Evolutionary conservation across 2,329 filamentous ascomycete genomes (phyloP), one percentile per base, ranked within the genome.

Genomic region (Monosporascus cannonballus): DNA sequence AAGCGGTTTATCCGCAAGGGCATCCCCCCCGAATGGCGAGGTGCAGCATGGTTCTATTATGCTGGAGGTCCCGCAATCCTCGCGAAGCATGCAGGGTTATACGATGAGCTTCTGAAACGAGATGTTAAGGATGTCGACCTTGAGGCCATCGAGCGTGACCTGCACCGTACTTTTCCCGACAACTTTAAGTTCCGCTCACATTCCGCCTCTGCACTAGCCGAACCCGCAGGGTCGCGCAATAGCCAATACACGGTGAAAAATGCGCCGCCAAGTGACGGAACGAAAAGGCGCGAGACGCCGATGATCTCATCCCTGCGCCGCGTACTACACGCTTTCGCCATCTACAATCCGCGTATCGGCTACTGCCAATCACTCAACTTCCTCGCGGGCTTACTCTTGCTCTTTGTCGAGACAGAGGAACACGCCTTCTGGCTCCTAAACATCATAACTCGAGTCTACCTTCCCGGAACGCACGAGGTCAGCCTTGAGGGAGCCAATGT

Each of bases 281-380:
- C 30, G 9, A 34, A 54, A 53, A 62, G 67, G 45, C 59, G 73
- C 3, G 91, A 96, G 71, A 90, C 89, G 0, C 77, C 83, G 14
- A 90, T 96, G 63, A 86, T 97, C 50, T 79, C 85, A 38, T 86
- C 90, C 4, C 79, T 97, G 7, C 87, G 93, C 30, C 84, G 90
- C 41, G 90, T 97, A 1, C 76, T 97, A 25, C 88, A 90, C 64
- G 91, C 92, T 11, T 97, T 96, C 69, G 86, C 93, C 2, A 80
- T 96, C 42, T 90, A 96, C 72, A 95, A 95, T 62, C 91, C 93
- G 1, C 83, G 83, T 51, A 95, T 96, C 60, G 93, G 93, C 15
- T 97, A 97, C 70, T 97, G 93, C 65, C 93, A 97, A 68, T 95
- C 89, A 20, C 81, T 97, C 30, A 97, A 97, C 70, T 97, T 97